These are phyloP conservation scores for Cantharellus anzutake DNA, from an alignment of 768 basidiomycete species.

Conservation along the genomic window DNA sequence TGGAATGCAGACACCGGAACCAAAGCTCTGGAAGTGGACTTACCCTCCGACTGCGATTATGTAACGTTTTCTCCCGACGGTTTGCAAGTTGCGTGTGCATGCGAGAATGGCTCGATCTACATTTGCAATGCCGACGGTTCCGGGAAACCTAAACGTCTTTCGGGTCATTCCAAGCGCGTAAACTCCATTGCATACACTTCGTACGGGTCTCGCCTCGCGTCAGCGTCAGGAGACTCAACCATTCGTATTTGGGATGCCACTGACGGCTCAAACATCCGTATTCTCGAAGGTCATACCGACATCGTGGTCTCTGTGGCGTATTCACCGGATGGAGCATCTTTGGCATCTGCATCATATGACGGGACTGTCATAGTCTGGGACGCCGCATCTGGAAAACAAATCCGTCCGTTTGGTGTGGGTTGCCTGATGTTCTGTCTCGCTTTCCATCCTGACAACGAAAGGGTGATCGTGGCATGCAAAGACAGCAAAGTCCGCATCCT, in stretches of 20 bases:
- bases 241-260: slow-evolving; percentile 3
- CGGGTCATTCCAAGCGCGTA: neutral
- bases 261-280: neutral
- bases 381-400: neutral
- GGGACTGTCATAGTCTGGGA: slow-evolving; percentile 5
- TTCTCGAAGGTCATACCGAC: neutral
- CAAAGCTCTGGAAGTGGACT: no score
- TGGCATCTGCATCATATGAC: slow-evolving; percentile 6
- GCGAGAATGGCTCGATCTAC: no score
- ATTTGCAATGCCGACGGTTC: no score
- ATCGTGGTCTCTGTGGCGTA: slow-evolving; percentile 3
- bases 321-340: slow-evolving; percentile 2
- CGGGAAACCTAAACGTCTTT: no score
- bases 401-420: neutral
- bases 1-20: no score
- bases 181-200: slow-evolving; percentile 1
- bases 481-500: no score
- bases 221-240: slow-evolving; percentile 3
- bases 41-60: no score
- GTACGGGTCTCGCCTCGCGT: neutral
- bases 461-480: no score
- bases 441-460: no score
- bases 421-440: no score
- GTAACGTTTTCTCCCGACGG: no score
- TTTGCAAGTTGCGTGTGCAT: no score